These are phyloP conservation scores for Trichoderma sp. DNA, from an alignment of 2,329 filamentous ascomycete genomes.

Conservation along the genomic window DNA sequence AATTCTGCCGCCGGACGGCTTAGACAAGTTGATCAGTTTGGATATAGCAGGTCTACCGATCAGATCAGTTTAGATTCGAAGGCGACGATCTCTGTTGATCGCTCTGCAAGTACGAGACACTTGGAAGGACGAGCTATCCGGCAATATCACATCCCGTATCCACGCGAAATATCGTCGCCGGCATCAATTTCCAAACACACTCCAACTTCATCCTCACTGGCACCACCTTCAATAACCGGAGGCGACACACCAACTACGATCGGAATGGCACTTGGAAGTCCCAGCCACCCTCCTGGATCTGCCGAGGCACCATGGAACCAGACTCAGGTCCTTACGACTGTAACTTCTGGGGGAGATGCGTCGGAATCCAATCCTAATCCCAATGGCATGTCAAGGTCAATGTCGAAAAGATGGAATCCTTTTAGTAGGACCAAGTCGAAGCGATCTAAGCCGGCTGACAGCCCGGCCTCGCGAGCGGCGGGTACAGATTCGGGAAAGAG, in stretches of 20 bases:
- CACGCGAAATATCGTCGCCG: conserved; percentile 43
- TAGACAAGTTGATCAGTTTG: conserved; percentile 13
- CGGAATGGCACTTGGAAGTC: conserved; percentile 75
- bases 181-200: conserved; percentile 38
- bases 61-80: not conserved
- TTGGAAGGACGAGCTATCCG: conserved; percentile 24
- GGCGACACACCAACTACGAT: conserved; percentile 51
- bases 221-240: not conserved
- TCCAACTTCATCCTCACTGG: conserved; percentile 39
- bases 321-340: conserved; percentile 30
- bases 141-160: conserved; percentile 45
- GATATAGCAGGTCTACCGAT: conserved; percentile 19
- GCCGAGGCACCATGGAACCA: conserved; percentile 32
- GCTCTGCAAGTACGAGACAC: not conserved
- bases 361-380: conserved; percentile 26
- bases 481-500: not conserved
- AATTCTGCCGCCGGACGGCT: conserved; percentile 17
- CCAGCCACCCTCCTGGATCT: conserved; percentile 45
- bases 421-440: conserved; percentile 50
- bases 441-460: conserved; percentile 25
- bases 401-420: conserved; percentile 60
- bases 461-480: not conserved
- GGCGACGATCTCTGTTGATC: not conserved
- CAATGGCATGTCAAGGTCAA: conserved; percentile 41
- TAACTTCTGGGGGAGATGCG: conserved; percentile 26